These are phyloP conservation scores for Ceratocystis lukuohia DNA, from an alignment of 2,329 filamentous ascomycete species.

Conservation along the genomic window DNA sequence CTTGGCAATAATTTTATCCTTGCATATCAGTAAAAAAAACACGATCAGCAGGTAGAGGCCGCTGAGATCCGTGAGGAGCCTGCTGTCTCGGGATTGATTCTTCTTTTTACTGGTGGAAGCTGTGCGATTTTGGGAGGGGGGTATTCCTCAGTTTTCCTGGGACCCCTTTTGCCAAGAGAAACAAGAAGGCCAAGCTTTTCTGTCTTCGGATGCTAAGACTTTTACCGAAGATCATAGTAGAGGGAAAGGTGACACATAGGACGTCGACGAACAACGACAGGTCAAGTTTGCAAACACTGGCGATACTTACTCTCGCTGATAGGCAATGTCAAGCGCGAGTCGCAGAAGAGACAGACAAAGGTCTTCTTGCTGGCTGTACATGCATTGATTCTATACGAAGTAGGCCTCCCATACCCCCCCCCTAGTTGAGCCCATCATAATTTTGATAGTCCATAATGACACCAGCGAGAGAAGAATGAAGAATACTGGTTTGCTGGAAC, in stretches of 20 bases:
- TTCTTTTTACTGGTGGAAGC: not conserved
- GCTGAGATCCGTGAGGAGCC: not conserved
- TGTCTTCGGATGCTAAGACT: constrained; percentile 6
- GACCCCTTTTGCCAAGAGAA: constrained; percentile 5
- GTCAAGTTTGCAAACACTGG: not conserved
- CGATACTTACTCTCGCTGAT: not conserved
- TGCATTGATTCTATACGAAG: too few relatives aligned
- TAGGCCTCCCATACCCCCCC: too few relatives aligned
- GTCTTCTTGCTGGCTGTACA: too few relatives aligned
- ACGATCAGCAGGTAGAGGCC: not conserved
- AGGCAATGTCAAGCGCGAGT: too few relatives aligned
- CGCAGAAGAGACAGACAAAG: not conserved
- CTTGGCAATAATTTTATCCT: constrained; percentile 9
- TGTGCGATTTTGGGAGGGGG: not conserved
- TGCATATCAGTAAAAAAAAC: constrained; percentile 6
- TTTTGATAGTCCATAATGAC: too few relatives aligned
- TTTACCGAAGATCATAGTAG: constrained; percentile 6
- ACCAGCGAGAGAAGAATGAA: too few relatives aligned
- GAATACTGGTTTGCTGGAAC: too few relatives aligned
- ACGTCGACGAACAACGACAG: not conserved
- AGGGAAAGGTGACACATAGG: not conserved
- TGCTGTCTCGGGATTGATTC: not conserved
- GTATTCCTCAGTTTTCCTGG: not conserved
- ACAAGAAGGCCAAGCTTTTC: constrained; percentile 10
- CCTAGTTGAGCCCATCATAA: too few relatives aligned